Evolutionary conservation across 2,329 filamentous ascomycete genomes (phyloP), one percentile per base, ranked within the genome.

Genomic region (Talaromyces sp.): DNA sequence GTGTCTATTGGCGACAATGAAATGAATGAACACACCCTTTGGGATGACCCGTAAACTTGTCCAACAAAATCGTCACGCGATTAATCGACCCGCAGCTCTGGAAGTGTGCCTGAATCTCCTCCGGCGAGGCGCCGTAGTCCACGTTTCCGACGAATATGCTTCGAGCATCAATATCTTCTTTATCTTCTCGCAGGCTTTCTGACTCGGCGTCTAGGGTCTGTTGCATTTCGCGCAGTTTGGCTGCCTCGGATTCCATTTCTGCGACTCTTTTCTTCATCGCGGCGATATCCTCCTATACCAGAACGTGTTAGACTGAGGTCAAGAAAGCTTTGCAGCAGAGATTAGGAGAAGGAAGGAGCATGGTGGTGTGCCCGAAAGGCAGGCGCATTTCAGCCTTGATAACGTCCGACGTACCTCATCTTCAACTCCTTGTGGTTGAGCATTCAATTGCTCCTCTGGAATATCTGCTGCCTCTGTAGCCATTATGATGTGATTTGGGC

Each of bases 61-160:
- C 95, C 71, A 99, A 83, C 71, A 99, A 83, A 70, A 99, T 99
- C 1, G 95, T 99, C 66, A 99, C 95, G 67, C 95, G 90, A 80
- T 99, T 99, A 84, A 99, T 99, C 70, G 91, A 92, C 67, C 95
- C 95, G 73, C 93, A 96, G 83, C 89, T 96, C 83, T 97, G 93
- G 82, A 99, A 99, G 76, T 99, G 95, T 66, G 93, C 92, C 83
- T 99, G 95, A 66, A 99, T 95, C 82, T 99, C 95, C 81, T 99
- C 95, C 2, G 95, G 95, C 33, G 93, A 96, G 24, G 94, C 93
- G 68, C 92, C 93, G 79, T 99, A 99, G 80, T 99, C 95, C 70
- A 99, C 95, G 73, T 99, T 99, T 71, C 95, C 95, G 52, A 99
- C 95, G 77, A 99, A 99, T 79, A 99, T 93, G 81, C 93, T 97